Base-by-base conservation (phyloP, 2,329 filamentous ascomycete species). In the Zymoseptoria ardabiliae region DNA sequence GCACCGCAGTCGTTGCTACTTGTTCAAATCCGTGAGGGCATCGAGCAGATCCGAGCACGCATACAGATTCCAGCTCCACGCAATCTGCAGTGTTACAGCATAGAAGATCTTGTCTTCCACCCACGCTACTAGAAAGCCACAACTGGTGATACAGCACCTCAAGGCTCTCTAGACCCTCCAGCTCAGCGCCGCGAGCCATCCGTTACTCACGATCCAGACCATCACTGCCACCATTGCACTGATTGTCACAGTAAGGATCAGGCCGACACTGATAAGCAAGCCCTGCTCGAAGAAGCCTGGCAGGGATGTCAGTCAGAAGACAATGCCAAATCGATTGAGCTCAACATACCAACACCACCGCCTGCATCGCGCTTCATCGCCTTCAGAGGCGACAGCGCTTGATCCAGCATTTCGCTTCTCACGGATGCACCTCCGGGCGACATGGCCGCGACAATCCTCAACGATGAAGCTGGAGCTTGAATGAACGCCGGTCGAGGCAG, bases 401-500 rank as follows among this genome's bases (percentile, higher is more conserved):
- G 63, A 41, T 28, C 56, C n/a, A 63, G 50, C 41, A 71, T 51
- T 23, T 63, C 59, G 52, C 65, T 58, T 19, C 64, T 61, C 6
- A 11, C 11, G 8, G 20, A 13, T 0, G 52, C 57, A 4, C 52
- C 49, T 10, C 57, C 59, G 50, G 58, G 59, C 11, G 55, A 48
- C 8, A 60, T 61, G 3, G 58, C 50, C 8, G 30, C 23, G 11
- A 49, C 45, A 1, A 63, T 58, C 3, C 57, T 22, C 2, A 58
- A 9, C 0, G 65, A 61, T 1, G 62, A 48, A 13, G 58, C 63
- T 9, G 50, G 11, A 21, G 19, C 10, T 4, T 19, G 50, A 23
- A 70, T 66, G 56, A 66, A 76, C 48, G 80, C 76, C 11, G 81
- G 79, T 4, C 77, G 73, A 0, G 76, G 68, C 1, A 72, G 58